phyloP scores from a whole-genome alignment of 805 yeast genomes.

The Metschnikowia corniflorae region DNA sequence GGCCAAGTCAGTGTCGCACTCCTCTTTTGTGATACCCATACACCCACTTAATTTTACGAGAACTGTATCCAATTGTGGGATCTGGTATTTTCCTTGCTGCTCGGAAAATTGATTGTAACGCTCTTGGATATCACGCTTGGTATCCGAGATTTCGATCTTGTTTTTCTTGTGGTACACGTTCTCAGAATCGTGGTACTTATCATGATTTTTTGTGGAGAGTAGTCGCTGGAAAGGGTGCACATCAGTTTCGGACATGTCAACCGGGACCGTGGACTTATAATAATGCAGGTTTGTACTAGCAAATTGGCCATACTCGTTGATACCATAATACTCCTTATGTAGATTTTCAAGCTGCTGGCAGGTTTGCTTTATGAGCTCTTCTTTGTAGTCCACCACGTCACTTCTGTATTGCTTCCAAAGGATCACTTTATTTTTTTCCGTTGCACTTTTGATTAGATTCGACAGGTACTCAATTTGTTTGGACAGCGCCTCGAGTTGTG shows the following conservation, averaged over 20 bases:
- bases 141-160: slow-evolving; percentile 30
- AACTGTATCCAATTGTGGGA: slow-evolving; percentile 16
- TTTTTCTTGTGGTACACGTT: slow-evolving; percentile 27
- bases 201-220: slow-evolving; percentile 15
- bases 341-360: slow-evolving; percentile 26
- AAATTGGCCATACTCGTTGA: slow-evolving; percentile 16
- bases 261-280: slow-evolving; percentile 26
- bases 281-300: slow-evolving; percentile 18
- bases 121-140: slow-evolving; percentile 17
- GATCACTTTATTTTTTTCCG: slow-evolving; percentile 23
- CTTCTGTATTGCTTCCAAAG: slow-evolving; percentile 36
- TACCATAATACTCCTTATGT: slow-evolving; percentile 27
- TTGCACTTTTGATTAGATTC: slow-evolving; percentile 19
- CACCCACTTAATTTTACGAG: slow-evolving; percentile 15
- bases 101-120: slow-evolving; percentile 3
- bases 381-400: slow-evolving; percentile 23
- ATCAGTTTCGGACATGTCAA: slow-evolving; percentile 10
- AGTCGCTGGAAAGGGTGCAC: slow-evolving; percentile 10
- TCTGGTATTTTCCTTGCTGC: slow-evolving; percentile 10
- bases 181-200: slow-evolving; percentile 20
- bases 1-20: slow-evolving; percentile 14
- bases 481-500: slow-evolving; percentile 23
- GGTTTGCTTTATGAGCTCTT: slow-evolving; percentile 25
- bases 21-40: slow-evolving; percentile 12
- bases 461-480: slow-evolving; percentile 32